phyloP scores from a whole-genome alignment of 768 basidiomycete genomes.

The Pisolithus microcarpus region DNA sequence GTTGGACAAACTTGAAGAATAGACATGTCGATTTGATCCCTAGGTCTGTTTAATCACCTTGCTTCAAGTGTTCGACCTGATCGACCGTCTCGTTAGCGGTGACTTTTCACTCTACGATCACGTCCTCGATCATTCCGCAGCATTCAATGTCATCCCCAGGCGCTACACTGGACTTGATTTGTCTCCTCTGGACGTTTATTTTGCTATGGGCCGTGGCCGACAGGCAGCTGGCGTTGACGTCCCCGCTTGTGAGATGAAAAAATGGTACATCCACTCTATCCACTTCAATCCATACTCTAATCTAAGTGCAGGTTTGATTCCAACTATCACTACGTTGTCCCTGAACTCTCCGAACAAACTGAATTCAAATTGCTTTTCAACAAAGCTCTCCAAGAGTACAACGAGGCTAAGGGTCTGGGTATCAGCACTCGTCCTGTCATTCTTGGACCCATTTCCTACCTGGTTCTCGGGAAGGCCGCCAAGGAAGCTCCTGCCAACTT shows the following conservation, averaged over 20 bases:
- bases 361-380: constrained; percentile 95
- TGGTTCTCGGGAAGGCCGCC: constrained; percentile 83
- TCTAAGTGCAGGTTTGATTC: constrained; percentile 75
- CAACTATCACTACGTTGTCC: constrained; percentile 98
- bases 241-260: constrained; percentile 98
- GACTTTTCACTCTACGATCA: constrained; percentile 99
- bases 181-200: constrained; percentile 89
- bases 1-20: constrained; percentile 81
- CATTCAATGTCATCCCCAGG: constrained; percentile 95
- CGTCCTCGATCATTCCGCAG: constrained; percentile 92
- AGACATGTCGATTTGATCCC: constrained; percentile 87
- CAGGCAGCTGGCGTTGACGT: constrained; percentile 94
- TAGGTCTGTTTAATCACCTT: constrained; percentile 48
- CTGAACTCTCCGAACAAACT: constrained; percentile 83
- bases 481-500: constrained; percentile 80
- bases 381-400: constrained; percentile 91
- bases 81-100: constrained; percentile 50
- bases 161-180: constrained; percentile 84
- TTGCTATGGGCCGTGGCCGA: constrained; percentile 98
- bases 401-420: constrained; percentile 88
- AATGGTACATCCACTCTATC: constrained; percentile 60
- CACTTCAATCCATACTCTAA: not conserved
- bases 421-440: constrained; percentile 90
- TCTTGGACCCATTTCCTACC: constrained; percentile 93
- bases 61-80: constrained; percentile 8